Conservation (phyloP, 2,329 filamentous ascomycete genomes). For the Rhexocercosporidium sp. region DNA sequence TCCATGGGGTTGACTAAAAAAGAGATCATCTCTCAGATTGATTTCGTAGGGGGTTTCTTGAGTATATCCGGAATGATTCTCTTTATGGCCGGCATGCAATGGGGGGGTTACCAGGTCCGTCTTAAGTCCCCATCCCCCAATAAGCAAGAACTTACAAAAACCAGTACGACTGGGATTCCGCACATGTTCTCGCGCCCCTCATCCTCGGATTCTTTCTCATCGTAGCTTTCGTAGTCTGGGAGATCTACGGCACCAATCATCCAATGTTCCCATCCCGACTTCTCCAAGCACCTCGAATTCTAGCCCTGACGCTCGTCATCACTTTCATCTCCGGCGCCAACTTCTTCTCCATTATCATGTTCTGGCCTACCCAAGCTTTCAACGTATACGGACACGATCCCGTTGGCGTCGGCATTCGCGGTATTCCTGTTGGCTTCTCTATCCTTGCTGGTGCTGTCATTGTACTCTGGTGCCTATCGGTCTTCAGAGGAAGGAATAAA, state of each 20-base stretch:
- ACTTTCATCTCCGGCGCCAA: slow-evolving; percentile 65
- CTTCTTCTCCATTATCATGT: slow-evolving; percentile 51
- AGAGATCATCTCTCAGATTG: slow-evolving; percentile 52
- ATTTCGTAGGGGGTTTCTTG: slow-evolving; percentile 56
- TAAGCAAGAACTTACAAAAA: not conserved
- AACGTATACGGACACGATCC: slow-evolving; percentile 71
- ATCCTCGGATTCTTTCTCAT: slow-evolving; percentile 53
- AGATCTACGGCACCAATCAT: slow-evolving; percentile 54
- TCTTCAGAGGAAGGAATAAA: slow-evolving; percentile 62
- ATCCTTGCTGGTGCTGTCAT: slow-evolving; percentile 66
- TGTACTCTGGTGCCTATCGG: slow-evolving; percentile 60
- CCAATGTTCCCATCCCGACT: slow-evolving; percentile 56
- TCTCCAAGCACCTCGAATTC: slow-evolving; percentile 57
- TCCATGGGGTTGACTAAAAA: slow-evolving; percentile 44
- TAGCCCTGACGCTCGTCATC: slow-evolving; percentile 59
- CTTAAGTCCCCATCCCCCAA: not conserved
- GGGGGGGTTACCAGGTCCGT: slow-evolving; percentile 56
- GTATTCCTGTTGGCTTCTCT: slow-evolving; percentile 66
- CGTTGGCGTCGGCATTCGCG: slow-evolving; percentile 67
- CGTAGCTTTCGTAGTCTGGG: slow-evolving; percentile 57
- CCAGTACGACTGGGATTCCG: slow-evolving; percentile 58
- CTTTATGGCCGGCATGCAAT: slow-evolving; percentile 57
- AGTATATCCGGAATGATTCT: slow-evolving; percentile 54
- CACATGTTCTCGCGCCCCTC: slow-evolving; percentile 59
- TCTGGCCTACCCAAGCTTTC: slow-evolving; percentile 66